Evolutionary conservation across 208 protist species (phyloP).

Genomic region (Leishmania arabica): DNA sequence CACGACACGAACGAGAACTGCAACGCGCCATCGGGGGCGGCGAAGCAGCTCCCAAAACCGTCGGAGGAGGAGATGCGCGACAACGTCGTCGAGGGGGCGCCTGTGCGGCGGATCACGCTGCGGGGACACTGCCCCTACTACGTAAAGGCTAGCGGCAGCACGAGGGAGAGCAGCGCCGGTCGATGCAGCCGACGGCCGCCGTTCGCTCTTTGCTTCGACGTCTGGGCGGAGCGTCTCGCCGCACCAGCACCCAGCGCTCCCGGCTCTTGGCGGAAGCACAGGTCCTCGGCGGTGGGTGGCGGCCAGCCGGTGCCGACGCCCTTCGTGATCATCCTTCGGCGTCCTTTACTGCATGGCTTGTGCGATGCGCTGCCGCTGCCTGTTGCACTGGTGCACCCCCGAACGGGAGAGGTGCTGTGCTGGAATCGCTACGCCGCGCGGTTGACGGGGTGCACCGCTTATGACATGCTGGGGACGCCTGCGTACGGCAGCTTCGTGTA

Average conservation of each 20-base stretch:
- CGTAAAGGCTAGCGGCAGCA: neutral
- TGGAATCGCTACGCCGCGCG: constrained; percentile 50
- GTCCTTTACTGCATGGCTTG: constrained; percentile 60
- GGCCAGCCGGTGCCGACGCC: neutral
- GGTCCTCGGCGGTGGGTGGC: neutral
- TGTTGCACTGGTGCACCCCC: constrained; percentile 60
- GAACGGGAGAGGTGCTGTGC: constrained; percentile 55
- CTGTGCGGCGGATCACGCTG: constrained; percentile 34
- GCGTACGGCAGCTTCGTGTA: constrained; percentile 30
- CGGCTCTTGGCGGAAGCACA: neutral
- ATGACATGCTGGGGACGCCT: constrained; percentile 56
- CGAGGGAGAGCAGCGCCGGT: neutral
- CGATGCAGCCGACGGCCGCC: constrained; percentile 7
- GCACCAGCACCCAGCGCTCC: neutral
- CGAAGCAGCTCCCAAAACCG: neutral
- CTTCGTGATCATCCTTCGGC: constrained; percentile 40
- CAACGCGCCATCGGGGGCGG: neutral
- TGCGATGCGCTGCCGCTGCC: constrained; percentile 66
- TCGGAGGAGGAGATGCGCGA: neutral
- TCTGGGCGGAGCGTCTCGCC: constrained; percentile 37
- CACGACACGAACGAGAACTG: neutral
- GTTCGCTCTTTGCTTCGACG: constrained; percentile 52
- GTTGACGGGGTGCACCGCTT: constrained; percentile 41
- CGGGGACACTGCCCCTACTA: constrained; percentile 31
- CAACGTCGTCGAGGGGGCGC: constrained; percentile 18